A percentile compares a stretch with the other conserved stretches of the same genome.
phyloP scores from a whole-genome alignment of 1,139 yeast species.

The Arxiozyma telluris region DNA sequence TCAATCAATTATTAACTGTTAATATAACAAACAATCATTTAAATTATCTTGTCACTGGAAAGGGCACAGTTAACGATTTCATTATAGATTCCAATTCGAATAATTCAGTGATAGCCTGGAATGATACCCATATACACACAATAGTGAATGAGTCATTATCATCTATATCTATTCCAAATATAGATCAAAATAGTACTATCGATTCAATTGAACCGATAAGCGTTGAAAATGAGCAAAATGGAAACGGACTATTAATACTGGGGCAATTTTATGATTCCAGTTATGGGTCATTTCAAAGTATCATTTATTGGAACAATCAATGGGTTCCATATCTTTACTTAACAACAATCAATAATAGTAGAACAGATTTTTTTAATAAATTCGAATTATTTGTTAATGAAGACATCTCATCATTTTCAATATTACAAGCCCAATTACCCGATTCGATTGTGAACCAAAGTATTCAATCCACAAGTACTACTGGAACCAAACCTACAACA shows the following conservation, averaged over 20 bases:
- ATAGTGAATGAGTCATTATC: constrained; percentile 12
- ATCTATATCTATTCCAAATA: constrained; percentile 8
- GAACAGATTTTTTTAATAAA: not conserved
- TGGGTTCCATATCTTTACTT: constrained; percentile 62
- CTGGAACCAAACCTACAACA: constrained; percentile 15
- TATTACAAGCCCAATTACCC: constrained; percentile 15
- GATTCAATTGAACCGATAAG: constrained; percentile 6
- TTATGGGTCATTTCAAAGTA: constrained; percentile 58
- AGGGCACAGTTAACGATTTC: constrained; percentile 6
- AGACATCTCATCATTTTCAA: constrained; percentile 31
- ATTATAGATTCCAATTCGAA: constrained; percentile 4
- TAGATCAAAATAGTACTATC: constrained; percentile 8
- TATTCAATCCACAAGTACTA: not conserved
- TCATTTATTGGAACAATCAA: constrained; percentile 54
- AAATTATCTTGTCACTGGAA: not conserved
- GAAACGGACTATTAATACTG: constrained; percentile 6
- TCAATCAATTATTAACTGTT: constrained; percentile 14
- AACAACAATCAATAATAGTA: constrained; percentile 8
- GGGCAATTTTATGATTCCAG: constrained; percentile 48
- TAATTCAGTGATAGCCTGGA: constrained; percentile 16
- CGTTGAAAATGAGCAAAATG: not conserved
- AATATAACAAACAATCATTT: constrained; percentile 10
- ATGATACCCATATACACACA: constrained; percentile 10
- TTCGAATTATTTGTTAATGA: constrained; percentile 28
- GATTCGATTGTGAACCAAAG: constrained; percentile 6